Percentiles rank a stretch among this genome's conserved stretches.
These are phyloP conservation scores for Arctostaphylos glauca DNA, from an alignment of 148 eudicot species.

Conservation along the genomic window DNA sequence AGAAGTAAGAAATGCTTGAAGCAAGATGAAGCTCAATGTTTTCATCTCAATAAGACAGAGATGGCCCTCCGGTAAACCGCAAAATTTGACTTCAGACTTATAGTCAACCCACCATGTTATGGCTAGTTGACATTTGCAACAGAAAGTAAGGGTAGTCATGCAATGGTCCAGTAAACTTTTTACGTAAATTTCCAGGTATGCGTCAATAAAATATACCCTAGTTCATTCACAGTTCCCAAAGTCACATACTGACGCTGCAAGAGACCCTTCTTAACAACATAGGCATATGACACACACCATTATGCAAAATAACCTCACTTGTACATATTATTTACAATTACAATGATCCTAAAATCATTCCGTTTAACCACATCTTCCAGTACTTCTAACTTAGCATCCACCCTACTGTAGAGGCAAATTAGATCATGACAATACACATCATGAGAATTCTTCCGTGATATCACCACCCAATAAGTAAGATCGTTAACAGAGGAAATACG, in stretches of 20 bases:
- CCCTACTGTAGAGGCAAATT: background rate
- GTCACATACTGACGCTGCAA: background rate
- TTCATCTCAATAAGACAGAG: background rate
- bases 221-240: background rate
- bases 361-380: background rate
- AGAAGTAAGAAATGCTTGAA: background rate
- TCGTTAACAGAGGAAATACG: background rate
- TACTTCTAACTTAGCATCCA: background rate
- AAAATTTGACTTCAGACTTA: background rate
- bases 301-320: background rate
- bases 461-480: background rate
- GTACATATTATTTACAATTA: too few relatives aligned
- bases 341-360: background rate
- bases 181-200: background rate
- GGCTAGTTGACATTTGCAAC: background rate
- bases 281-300: background rate
- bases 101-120: background rate
- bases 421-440: background rate
- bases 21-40: background rate
- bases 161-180: background rate
- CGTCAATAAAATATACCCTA: background rate
- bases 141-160: background rate
- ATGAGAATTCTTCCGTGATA: background rate
- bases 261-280: background rate
- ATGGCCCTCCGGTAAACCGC: background rate